Percentiles rank a stretch among this genome's conserved stretches.
These are phyloP conservation scores for Jacaranda copaia DNA, from an alignment of 257 asterid genomes.

Conservation along the genomic window DNA sequence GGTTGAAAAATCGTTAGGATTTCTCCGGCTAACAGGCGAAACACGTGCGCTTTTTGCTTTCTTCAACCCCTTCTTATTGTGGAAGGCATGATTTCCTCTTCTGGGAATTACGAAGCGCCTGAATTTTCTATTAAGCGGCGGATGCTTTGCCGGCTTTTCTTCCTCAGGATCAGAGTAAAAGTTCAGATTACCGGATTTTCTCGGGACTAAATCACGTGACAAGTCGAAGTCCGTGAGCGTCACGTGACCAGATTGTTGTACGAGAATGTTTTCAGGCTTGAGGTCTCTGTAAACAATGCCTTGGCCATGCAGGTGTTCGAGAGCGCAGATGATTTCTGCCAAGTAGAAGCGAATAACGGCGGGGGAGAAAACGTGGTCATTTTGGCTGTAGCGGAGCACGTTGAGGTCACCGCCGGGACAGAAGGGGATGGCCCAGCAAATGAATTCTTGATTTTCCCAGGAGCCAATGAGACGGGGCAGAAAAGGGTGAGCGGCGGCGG, in stretches of 20 bases:
- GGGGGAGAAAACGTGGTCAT: constrained; percentile 71
- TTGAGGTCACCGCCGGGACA: constrained; percentile 97
- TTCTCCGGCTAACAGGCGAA: constrained; percentile 69
- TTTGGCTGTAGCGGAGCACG: constrained; percentile 70
- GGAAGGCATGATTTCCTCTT: background rate
- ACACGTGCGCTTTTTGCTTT: constrained; percentile 78
- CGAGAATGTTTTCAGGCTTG: constrained; percentile 82
- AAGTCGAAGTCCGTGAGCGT: constrained; percentile 86
- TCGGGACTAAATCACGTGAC: constrained; percentile 55
- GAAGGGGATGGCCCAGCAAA: constrained; percentile 77
- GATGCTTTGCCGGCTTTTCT: constrained; percentile 27
- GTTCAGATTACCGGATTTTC: background rate
- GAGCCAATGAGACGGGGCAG: constrained; percentile 72
- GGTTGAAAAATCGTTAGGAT: constrained; percentile 28
- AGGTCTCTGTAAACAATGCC: constrained; percentile 85
- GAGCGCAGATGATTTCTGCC: constrained; percentile 79
- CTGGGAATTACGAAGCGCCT: constrained; percentile 35
- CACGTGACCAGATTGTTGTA: constrained; percentile 81
- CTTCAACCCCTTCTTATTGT: constrained; percentile 42
- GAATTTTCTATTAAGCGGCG: constrained; percentile 2
- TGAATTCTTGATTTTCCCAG: constrained; percentile 51
- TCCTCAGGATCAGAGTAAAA: constrained; percentile 42
- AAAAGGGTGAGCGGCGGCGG: constrained; percentile 53
- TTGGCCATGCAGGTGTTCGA: constrained; percentile 65
- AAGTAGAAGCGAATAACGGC: constrained; percentile 79